phyloP scores from a whole-genome alignment of 1,284 basidiomycete genomes.

The Ustilago trichophora region DNA sequence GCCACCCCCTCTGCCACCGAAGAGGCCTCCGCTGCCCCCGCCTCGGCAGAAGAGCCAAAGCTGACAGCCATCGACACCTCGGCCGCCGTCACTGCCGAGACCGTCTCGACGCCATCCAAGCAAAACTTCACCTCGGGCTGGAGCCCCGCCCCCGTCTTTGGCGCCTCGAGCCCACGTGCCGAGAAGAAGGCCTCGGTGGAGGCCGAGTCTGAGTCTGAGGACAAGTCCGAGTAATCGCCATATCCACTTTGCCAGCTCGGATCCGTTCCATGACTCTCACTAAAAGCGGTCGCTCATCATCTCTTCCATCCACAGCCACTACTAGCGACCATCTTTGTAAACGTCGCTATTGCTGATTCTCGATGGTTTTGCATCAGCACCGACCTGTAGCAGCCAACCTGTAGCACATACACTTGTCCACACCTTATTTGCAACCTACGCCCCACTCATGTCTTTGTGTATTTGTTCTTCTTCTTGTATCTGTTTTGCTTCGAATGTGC shows the following conservation, averaged over 20 bases:
- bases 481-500: too few relatives aligned
- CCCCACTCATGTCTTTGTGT: slow-evolving; percentile 1
- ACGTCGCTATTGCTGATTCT: too few relatives aligned
- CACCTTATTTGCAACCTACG: not conserved
- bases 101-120: slow-evolving; percentile 26
- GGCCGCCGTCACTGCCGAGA: slow-evolving; percentile 6
- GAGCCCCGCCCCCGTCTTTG: slow-evolving; percentile 38
- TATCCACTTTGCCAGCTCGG: too few relatives aligned
- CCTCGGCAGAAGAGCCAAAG: slow-evolving; percentile 20
- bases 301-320: too few relatives aligned
- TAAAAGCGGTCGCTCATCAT: not conserved
- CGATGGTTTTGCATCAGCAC: too few relatives aligned
- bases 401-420: slow-evolving; percentile 2
- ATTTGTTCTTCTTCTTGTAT: too few relatives aligned
- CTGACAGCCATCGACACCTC: slow-evolving; percentile 29
- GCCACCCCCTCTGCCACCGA: slow-evolving; percentile 8
- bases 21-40: not conserved
- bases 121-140: slow-evolving; percentile 29
- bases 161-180: slow-evolving; percentile 21
- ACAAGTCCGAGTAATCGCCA: slow-evolving; percentile 6
- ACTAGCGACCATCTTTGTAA: too few relatives aligned
- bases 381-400: too few relatives aligned
- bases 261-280: too few relatives aligned
- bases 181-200: slow-evolving; percentile 21
- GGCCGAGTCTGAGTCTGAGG: slow-evolving; percentile 5